Evolutionary conservation across 129 eudicot genomes (phyloP).

Genomic region (Pulicaria dysenterica): DNA sequence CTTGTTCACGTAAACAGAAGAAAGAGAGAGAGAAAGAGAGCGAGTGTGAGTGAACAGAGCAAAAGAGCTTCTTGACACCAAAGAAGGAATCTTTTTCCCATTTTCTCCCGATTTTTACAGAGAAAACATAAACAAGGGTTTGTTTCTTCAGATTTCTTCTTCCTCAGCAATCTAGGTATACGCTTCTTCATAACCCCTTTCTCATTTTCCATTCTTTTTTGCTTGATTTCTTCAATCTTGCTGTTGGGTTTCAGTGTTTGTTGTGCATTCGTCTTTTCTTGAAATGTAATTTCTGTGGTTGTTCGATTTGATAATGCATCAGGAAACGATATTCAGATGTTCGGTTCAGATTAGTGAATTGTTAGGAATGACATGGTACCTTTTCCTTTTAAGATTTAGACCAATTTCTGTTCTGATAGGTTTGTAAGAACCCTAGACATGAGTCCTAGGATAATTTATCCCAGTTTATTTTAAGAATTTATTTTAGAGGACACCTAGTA

Average conservation of each 20-base stretch:
- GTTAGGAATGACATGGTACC: neutral
- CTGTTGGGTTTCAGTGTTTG: slow-evolving; percentile 9
- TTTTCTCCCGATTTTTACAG: slow-evolving; percentile 24
- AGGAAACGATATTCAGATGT: slow-evolving; percentile 15
- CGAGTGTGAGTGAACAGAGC: slow-evolving; percentile 25
- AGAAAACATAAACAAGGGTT: neutral
- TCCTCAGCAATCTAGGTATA: slow-evolving; percentile 21
- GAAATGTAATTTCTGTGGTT: slow-evolving; percentile 18
- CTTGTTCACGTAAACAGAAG: slow-evolving; percentile 21
- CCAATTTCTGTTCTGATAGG: slow-evolving; percentile 13
- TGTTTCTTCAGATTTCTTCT: slow-evolving; percentile 21
- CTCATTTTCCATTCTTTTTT: neutral
- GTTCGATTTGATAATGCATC: slow-evolving; percentile 15
- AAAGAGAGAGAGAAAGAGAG: slow-evolving; percentile 18
- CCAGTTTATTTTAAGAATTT: too few relatives aligned
- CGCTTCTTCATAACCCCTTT: slow-evolving; percentile 25
- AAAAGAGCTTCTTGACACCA: slow-evolving; percentile 29
- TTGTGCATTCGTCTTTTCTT: slow-evolving; percentile 12
- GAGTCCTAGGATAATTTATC: too few relatives aligned
- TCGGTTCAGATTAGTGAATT: slow-evolving; percentile 13
- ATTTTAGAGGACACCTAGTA: too few relatives aligned
- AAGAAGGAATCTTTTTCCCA: slow-evolving; percentile 34
- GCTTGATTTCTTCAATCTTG: slow-evolving; percentile 26
- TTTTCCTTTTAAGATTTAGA: slow-evolving; percentile 1
- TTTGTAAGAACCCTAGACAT: neutral